phyloP scores from a whole-genome alignment of 352 stramenopile genomes.

The Phytophthora citricola region DNA sequence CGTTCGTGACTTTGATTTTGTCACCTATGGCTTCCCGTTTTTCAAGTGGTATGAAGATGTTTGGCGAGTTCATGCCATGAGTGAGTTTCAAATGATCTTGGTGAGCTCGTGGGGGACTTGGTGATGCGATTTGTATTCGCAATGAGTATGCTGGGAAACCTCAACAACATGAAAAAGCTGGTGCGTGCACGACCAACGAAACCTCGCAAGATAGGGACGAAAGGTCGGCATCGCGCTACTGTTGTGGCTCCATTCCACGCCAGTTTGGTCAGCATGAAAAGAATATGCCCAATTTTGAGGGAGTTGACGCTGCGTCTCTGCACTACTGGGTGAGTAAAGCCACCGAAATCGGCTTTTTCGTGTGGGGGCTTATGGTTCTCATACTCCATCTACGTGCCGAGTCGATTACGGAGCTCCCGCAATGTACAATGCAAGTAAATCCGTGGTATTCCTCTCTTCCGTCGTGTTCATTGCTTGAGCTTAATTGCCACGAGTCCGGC shows the following conservation, averaged over 20 bases:
- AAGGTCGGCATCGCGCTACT: conserved; percentile 13
- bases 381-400: conserved; percentile 34
- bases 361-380: conserved; percentile 39
- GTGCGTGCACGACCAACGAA: conserved; percentile 18
- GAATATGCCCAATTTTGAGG: conserved; percentile 1
- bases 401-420: conserved; percentile 1
- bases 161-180: conserved; percentile 49
- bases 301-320: neutral
- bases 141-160: conserved; percentile 35
- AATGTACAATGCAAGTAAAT: conserved; percentile 45
- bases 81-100: conserved; percentile 54
- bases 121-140: conserved; percentile 33
- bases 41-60: conserved; percentile 52
- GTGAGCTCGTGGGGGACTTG: conserved; percentile 42
- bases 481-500: conserved; percentile 39
- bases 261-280: conserved; percentile 17
- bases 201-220: neutral
- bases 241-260: conserved; percentile 28
- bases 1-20: conserved; percentile 25
- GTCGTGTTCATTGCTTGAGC: conserved; percentile 48
- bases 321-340: conserved; percentile 24
- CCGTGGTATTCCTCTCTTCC: conserved; percentile 42
- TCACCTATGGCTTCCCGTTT: conserved; percentile 23
- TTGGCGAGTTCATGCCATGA: conserved; percentile 49
- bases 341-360: conserved; percentile 30